A percentile compares a stretch with the other conserved stretches of the same genome.
These are phyloP conservation scores for Sporothrix curviconia DNA, from an alignment of 2,329 filamentous ascomycete genomes.

Conservation along the genomic window DNA sequence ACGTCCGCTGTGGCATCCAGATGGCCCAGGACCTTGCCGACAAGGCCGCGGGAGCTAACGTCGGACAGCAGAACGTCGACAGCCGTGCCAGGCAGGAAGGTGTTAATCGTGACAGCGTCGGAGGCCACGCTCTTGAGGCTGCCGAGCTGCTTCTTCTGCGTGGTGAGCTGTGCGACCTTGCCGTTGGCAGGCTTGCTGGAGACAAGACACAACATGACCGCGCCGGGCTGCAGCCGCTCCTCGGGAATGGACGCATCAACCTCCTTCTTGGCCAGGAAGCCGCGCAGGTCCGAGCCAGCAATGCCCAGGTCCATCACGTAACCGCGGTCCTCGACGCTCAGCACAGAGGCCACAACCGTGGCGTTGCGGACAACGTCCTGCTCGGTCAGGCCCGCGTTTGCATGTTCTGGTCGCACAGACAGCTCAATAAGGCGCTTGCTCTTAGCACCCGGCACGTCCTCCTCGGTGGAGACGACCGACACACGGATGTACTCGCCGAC, in stretches of 20 bases:
- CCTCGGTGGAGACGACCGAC: conserved; percentile 71
- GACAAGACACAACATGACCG: conserved; percentile 78
- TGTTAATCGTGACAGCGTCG: conserved; percentile 78
- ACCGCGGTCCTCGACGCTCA: conserved; percentile 93
- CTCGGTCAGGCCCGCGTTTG: conserved; percentile 68
- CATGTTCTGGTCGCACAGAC: conserved; percentile 69
- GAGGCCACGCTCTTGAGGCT: conserved; percentile 59
- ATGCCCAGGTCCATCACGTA: conserved; percentile 88
- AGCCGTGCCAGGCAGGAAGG: conserved; percentile 85
- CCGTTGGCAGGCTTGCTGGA: conserved; percentile 67
- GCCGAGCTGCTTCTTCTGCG: conserved; percentile 62
- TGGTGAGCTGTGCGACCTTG: conserved; percentile 80
- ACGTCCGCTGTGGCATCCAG: conserved; percentile 86
- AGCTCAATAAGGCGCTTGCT: conserved; percentile 79
- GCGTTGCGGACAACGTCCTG: conserved; percentile 68
- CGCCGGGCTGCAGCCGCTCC: conserved; percentile 65
- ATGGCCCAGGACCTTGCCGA: conserved; percentile 86
- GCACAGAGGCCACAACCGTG: conserved; percentile 79
- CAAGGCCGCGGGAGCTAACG: conserved; percentile 64
- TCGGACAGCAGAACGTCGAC: conserved; percentile 80
- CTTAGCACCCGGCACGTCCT: conserved; percentile 54
- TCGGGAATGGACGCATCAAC: conserved; percentile 60
- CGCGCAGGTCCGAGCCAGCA: conserved; percentile 59
- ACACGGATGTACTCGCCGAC: conserved; percentile 84
- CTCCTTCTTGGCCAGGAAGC: conserved; percentile 81